Evolutionary conservation across 2,329 filamentous ascomycete species (phyloP), one percentile per base, ranked within the genome.

Genomic region (Cladobotryum protrusum): DNA sequence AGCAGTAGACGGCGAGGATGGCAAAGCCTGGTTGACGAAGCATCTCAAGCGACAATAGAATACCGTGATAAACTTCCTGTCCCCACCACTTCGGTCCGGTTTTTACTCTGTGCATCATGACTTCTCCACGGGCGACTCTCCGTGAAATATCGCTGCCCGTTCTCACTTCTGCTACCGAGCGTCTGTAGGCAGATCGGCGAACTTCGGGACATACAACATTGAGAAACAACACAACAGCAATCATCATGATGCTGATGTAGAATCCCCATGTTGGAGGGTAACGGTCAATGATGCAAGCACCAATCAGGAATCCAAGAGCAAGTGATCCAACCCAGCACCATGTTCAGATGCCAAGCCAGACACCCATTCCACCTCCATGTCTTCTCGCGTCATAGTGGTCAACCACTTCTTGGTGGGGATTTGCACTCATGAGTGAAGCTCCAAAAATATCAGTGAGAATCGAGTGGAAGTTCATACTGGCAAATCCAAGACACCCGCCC

Each of bases 321-420:
- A 90, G 73, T 18, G 85, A 87, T 5, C 83, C 85, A 58, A 87
- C 81, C 66, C 81, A 87, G 62, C 85, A 87, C 81, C 84, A 91
- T 0, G 84, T 83, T 85, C 86, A 90, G 48, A 87, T 74, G 1
- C 85, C 85, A 9, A 89, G 73, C 87, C 87, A 91, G n/a, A 87
- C 71, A 0, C 87, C 87, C 71, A 90, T 83, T 0, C 87, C 87
- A 12, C 87, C 86, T 7, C 87, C 87, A 60, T 89, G 85, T 37
- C 86, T 75, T 48, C 87, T 79, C 15, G 86, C 78, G 63, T 90
- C 87, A 57, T 79, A 80, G 12, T 76, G 68, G 50, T 84, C 77
- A 1, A 86, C 82, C 17, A 86, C 69, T 60, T 89, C 86, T 66
- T 88, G 83, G 59, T 89, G 85, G 2, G 87, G 86, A 44, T 82